Evolutionary conservation across 2,329 filamentous ascomycete species (phyloP).

Genomic region (Xenosphaeropsis pyriputrescens): DNA sequence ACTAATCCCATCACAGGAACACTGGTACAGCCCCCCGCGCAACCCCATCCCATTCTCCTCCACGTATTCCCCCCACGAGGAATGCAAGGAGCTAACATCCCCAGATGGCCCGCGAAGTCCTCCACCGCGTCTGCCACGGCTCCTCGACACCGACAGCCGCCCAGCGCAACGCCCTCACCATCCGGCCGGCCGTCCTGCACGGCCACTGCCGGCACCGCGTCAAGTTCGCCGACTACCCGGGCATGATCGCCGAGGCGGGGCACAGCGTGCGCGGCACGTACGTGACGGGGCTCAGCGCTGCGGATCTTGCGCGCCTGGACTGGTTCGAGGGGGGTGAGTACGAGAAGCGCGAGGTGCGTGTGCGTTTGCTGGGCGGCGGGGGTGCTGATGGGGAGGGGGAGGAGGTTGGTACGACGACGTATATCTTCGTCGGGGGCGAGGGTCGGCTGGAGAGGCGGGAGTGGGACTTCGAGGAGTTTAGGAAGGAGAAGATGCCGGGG

Average conservation of each 20-base stretch:
- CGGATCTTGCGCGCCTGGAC: slow-evolving; percentile 64
- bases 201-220: slow-evolving; percentile 61
- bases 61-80: neutral
- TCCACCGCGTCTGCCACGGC: slow-evolving; percentile 67
- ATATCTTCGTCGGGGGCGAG: slow-evolving; percentile 40
- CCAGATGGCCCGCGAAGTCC: slow-evolving; percentile 71
- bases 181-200: slow-evolving; percentile 63
- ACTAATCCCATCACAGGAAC: slow-evolving; percentile 1
- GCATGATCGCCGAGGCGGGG: slow-evolving; percentile 42
- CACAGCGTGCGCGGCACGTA: slow-evolving; percentile 59
- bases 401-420: slow-evolving; percentile 41
- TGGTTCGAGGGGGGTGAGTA: slow-evolving; percentile 73
- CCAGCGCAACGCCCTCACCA: slow-evolving; percentile 31
- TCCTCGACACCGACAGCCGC: slow-evolving; percentile 32
- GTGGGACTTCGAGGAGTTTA: slow-evolving; percentile 83
- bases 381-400: slow-evolving; percentile 21
- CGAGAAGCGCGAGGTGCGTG: slow-evolving; percentile 33
- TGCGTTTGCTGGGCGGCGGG: slow-evolving; percentile 27
- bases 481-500: slow-evolving; percentile 50
- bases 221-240: slow-evolving; percentile 61
- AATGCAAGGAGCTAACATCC: neutral
- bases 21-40: slow-evolving; percentile 12
- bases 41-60: neutral
- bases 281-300: slow-evolving; percentile 63
- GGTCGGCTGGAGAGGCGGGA: slow-evolving; percentile 51